phyloP scores from a whole-genome alignment of 2,329 filamentous ascomycete species.

The Trichothecium roseum region DNA sequence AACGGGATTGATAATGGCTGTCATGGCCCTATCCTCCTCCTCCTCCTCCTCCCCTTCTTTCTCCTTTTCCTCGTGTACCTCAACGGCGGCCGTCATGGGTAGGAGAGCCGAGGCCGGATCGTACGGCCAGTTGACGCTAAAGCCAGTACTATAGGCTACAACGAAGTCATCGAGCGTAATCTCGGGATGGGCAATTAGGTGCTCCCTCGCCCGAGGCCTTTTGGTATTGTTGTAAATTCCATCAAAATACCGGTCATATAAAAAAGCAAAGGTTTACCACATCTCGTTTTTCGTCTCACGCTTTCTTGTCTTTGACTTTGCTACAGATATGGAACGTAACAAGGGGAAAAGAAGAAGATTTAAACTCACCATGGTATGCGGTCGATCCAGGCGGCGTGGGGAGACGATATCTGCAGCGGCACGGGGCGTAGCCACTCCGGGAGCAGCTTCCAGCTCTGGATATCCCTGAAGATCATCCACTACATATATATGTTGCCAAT shows the following conservation, averaged over 20 bases:
- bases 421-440: conserved; percentile 18
- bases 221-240: too few relatives aligned
- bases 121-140: conserved; percentile 19
- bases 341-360: neutral
- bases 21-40: too few relatives aligned
- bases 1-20: conserved; percentile 20
- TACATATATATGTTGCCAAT: conserved; percentile 1
- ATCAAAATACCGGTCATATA: neutral
- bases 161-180: conserved; percentile 21
- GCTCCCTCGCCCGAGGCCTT: conserved; percentile 18
- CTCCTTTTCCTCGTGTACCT: too few relatives aligned
- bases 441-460: conserved; percentile 17
- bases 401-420: conserved; percentile 13
- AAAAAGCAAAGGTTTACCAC: too few relatives aligned
- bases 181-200: conserved; percentile 16
- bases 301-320: too few relatives aligned
- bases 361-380: conserved; percentile 17
- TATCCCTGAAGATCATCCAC: conserved; percentile 19
- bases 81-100: conserved; percentile 8
- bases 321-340: too few relatives aligned
- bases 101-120: conserved; percentile 16
- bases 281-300: too few relatives aligned
- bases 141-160: conserved; percentile 18
- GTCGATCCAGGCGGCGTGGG: conserved; percentile 20
- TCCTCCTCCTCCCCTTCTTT: too few relatives aligned